Evolutionary conservation across 768 basidiomycete species (phyloP), one percentile per base, ranked within the genome.

Genomic region (Tricholoma terreum): DNA sequence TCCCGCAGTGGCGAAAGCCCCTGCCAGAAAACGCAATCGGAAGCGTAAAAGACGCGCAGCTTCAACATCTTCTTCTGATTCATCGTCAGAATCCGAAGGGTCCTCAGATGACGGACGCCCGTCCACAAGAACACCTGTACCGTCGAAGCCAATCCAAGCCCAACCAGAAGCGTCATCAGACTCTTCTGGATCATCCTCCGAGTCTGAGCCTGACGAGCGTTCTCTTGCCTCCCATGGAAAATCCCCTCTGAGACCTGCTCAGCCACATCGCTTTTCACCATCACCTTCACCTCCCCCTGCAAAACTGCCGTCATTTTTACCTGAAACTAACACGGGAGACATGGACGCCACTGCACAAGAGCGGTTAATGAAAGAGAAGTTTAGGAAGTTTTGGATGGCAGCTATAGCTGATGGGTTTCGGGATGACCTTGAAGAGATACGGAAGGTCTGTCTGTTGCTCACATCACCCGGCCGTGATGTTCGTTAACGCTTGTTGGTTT

Each of bases 351-450:
- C 31, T 17, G 38, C 38, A 4, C 58, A 59, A 30, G 87, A 92
- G 58, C 73, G 79, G 43, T 66, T 68, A 7, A 68, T 92, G 66
- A 86, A 84, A 64, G 83, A 83, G 33, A 82, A 77, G 43, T 94
- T 94, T 68, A 76, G 86, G 55, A 86, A 86, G 69, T 93, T 94
- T 65, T 94, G 92, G 92, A 92, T 94, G 90, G 73, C 83, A 2
- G 84, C 87, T 0, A 80, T 93, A 6, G 89, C 85, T 1, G 89
- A 92, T 67, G 90, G 84, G 10, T 94, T 94, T 72, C 83, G 82
- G 60, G 86, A 89, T 46, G 92, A 94, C 68, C 75, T 94, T n/a
- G 90, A 92, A 63, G 80, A 85, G 64, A 86, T 94, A 64, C 84
- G 87, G 31, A 90, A 92, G 80, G 92, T 89, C 52, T 36, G 80